A percentile compares a stretch with the other conserved stretches of the same genome.
phyloP scores from a whole-genome alignment of 495 filamentous ascomycete species.

The Glonium stellatum region DNA sequence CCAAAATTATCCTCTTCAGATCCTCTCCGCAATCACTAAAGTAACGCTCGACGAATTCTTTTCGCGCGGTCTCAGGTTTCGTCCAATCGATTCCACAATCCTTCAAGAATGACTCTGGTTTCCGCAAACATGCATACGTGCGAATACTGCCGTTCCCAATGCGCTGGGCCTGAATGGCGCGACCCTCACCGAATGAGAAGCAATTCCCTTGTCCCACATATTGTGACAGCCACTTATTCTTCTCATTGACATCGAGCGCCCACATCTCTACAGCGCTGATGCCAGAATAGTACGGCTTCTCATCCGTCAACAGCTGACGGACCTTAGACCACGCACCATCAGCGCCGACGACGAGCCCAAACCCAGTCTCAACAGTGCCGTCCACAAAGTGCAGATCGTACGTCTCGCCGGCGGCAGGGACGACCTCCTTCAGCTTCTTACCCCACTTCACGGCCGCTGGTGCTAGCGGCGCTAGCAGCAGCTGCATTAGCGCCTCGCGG shows the following conservation, averaged over 20 bases:
- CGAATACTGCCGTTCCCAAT: slow-evolving; percentile 41
- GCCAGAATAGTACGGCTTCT: slow-evolving; percentile 45
- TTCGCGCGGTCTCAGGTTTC: background rate
- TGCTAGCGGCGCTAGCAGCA: slow-evolving; percentile 31
- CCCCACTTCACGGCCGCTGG: slow-evolving; percentile 40
- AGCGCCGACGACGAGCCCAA: slow-evolving; percentile 54
- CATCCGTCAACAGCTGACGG: slow-evolving; percentile 42
- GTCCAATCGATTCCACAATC: slow-evolving; percentile 30
- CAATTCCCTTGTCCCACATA: slow-evolving; percentile 40
- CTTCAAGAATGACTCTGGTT: slow-evolving; percentile 38
- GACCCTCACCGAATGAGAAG: slow-evolving; percentile 38
- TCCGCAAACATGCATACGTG: slow-evolving; percentile 30
- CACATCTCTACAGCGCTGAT: slow-evolving; percentile 24
- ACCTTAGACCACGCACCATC: slow-evolving; percentile 56
- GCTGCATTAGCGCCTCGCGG: slow-evolving; percentile 2
- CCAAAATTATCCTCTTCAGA: slow-evolving; percentile 15
- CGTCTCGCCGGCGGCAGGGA: slow-evolving; percentile 9
- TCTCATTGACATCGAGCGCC: slow-evolving; percentile 29
- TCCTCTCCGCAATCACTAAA: slow-evolving; percentile 3
- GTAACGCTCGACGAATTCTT: background rate
- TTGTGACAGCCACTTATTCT: slow-evolving; percentile 28
- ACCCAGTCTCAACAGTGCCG: slow-evolving; percentile 25
- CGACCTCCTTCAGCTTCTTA: slow-evolving; percentile 30
- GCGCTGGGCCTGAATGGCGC: slow-evolving; percentile 40
- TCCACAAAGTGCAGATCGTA: slow-evolving; percentile 25